phyloP scores from a whole-genome alignment of 495 filamentous ascomycete genomes.

The Amorphotheca resinae region DNA sequence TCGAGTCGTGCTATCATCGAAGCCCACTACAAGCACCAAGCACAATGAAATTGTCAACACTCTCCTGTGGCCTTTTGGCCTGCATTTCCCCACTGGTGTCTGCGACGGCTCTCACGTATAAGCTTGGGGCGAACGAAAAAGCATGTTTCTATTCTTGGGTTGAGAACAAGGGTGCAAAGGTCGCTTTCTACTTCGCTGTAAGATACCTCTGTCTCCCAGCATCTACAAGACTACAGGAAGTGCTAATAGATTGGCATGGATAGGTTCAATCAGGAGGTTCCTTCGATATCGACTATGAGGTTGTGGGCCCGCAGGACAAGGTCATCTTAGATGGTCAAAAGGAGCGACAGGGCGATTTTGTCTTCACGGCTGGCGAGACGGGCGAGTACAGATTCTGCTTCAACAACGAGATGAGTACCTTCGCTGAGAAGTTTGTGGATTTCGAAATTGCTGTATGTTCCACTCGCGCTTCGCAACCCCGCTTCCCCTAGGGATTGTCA shows the following conservation, averaged over 20 bases:
- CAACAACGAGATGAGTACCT: slow-evolving; percentile 96
- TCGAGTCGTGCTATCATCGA: not conserved
- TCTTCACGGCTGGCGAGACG: slow-evolving; percentile 87
- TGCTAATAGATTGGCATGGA: not conserved
- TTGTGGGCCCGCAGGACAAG: slow-evolving; percentile 71
- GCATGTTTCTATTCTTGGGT: slow-evolving; percentile 86
- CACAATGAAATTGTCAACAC: slow-evolving; percentile 37
- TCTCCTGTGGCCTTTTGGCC: slow-evolving; percentile 49
- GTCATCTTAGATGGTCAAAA: slow-evolving; percentile 77
- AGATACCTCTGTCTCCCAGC: slow-evolving; percentile 23
- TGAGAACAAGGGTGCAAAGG: slow-evolving; percentile 64
- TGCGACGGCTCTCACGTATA: slow-evolving; percentile 90
- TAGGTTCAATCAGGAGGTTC: slow-evolving; percentile 94
- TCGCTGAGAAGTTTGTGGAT: slow-evolving; percentile 95
- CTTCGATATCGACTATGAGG: slow-evolving; percentile 90
- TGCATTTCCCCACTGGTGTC: slow-evolving; percentile 44
- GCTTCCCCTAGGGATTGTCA: not conserved
- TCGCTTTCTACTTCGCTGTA: slow-evolving; percentile 98
- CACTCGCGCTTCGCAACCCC: not conserved
- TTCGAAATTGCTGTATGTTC: slow-evolving; percentile 87
- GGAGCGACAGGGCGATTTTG: slow-evolving; percentile 94
- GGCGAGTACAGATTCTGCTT: slow-evolving; percentile 98
- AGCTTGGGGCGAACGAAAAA: slow-evolving; percentile 78
- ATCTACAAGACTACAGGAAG: not conserved
- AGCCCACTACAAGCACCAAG: not conserved